Base-by-base conservation (phyloP, 2,329 filamentous ascomycete species). In the Colletotrichum musae region DNA sequence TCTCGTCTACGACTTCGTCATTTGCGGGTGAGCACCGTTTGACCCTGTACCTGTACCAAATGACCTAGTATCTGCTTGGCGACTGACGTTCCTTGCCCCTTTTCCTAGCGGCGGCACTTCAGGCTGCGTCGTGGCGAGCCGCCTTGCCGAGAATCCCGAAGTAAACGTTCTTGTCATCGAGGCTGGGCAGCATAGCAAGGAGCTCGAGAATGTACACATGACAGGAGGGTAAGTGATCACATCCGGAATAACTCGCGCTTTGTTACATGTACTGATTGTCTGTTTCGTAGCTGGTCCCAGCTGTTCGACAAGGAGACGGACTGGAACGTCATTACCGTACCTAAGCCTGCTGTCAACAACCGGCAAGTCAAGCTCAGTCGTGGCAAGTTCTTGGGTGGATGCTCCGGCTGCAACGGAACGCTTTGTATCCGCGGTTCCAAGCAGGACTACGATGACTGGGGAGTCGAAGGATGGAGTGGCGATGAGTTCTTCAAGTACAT, bases 401-500 rank as follows among this genome's bases (percentile, higher is more conserved):
- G 79, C 6, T 85, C 82, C 59, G 84, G 85, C 6, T 79, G 81
- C 13, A 87, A 87, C 67, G 85, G 85, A 2, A 87, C 84, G 1
- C 73, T 87, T 4, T 84, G 83, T 61, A 81, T 87, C 32, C 81
- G 84, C 5, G 85, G 85, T 24, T 80, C 78, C 10, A 84, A 82
- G 73, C 84, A 86, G 64, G 79, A 80, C 59, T 80, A 84, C 21
- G 86, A 90, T 75, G 86, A 90, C 66, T 89, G 88, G 88, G 82
- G 77, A 2, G 71, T 87, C 63, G 83, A 80, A 43, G 87, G 85
- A 3, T 88, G 88, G 87, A 85, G 81, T 63, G 87, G 88, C 4
- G 84, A 87, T 4, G 86, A 89, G 24, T 84, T 89, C 71, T 89
- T 87, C 69, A 78, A 76, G 13, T 88, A 85, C 61, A 90, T 89